Conservation (phyloP, 345 rosid species). For the Rhizophora apiculata region DNA sequence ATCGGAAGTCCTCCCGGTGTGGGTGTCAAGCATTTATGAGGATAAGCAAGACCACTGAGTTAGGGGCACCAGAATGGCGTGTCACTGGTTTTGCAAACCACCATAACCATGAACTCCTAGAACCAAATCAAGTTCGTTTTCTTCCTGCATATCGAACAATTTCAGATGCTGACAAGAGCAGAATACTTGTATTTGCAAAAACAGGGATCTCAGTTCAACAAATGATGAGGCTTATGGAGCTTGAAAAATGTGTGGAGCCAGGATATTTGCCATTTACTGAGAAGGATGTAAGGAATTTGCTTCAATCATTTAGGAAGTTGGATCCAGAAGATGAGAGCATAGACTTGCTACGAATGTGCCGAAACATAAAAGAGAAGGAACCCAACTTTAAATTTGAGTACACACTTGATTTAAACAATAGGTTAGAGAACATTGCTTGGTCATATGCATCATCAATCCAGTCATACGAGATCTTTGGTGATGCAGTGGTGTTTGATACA, state of each 20-base stretch:
- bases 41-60: slow-evolving; percentile 70
- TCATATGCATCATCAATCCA: slow-evolving; percentile 85
- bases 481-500: slow-evolving; percentile 89
- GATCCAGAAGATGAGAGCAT: slow-evolving; percentile 87
- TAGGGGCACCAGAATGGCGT: slow-evolving; percentile 86
- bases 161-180: slow-evolving; percentile 82
- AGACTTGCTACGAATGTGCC: slow-evolving; percentile 86
- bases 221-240: slow-evolving; percentile 99
- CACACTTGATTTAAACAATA: slow-evolving; percentile 56
- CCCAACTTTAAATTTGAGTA: slow-evolving; percentile 85
- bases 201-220: slow-evolving; percentile 96
- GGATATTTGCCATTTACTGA: slow-evolving; percentile 93
- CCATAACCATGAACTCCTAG: slow-evolving; percentile 87
- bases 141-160: slow-evolving; percentile 95
- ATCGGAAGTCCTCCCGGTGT: slow-evolving; percentile 84
- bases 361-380: slow-evolving; percentile 86
- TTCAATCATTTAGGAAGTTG: slow-evolving; percentile 77
- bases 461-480: slow-evolving; percentile 84
- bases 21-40: slow-evolving; percentile 92
- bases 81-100: slow-evolving; percentile 86
- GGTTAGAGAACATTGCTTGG: slow-evolving; percentile 89
- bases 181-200: slow-evolving; percentile 94
- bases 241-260: slow-evolving; percentile 93
- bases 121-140: slow-evolving; percentile 89
- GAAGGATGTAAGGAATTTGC: slow-evolving; percentile 94